Evolutionary conservation across 192 early-diverging fungal species (phyloP), one percentile per base, ranked within the genome.

Genomic region (Mortierella claussenii): DNA sequence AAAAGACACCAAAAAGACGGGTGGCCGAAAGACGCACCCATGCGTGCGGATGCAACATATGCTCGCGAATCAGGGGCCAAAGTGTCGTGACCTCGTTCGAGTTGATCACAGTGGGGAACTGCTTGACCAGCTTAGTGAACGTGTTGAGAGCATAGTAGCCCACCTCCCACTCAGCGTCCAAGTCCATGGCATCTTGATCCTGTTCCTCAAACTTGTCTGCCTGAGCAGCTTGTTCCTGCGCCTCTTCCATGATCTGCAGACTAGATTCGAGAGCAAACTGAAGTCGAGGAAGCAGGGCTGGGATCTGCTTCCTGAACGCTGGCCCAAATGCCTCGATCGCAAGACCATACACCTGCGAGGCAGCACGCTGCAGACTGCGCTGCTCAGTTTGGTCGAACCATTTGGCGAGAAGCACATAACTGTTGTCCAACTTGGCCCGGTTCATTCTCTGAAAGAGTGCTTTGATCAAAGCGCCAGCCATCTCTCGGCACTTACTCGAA

Each of bases 401-500:
- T 65, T 88, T 91, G 31, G 90, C 88, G 15, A 95, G 69, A 45
- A 97, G 54, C 15, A 83, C 60, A 69, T 91, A 88, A 24, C 87
- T 78, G 31, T 90, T 94, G 9, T 86, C 81, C 36, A 91, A 58
- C 18, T 85, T 83, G 11, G 78, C 69, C 23, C 80, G 82, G 58
- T 89, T 87, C 65, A 91, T 85, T 28, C 92, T 83, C 26, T 68
- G 55, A 12, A 97, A 55, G 0, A 98, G 80, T 6, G 59, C 51
- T 30, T 91, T 89, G 56, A 97, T 86, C 55, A 98, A 64, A 8
- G 78, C 78, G 13, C 88, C 91, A 0, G 95, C 86, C 90, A 97
- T 95, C 80, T 94, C 91, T 26, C 96, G 86, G 63, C 97, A 98
- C 66, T 96, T 93, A 23, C 88, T 65, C n/a, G 93, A 93, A 26